Percentiles rank a stretch among this genome's conserved stretches.
phyloP scores from a whole-genome alignment of 495 filamentous ascomycete species.

The Neurospora sp. region DNA sequence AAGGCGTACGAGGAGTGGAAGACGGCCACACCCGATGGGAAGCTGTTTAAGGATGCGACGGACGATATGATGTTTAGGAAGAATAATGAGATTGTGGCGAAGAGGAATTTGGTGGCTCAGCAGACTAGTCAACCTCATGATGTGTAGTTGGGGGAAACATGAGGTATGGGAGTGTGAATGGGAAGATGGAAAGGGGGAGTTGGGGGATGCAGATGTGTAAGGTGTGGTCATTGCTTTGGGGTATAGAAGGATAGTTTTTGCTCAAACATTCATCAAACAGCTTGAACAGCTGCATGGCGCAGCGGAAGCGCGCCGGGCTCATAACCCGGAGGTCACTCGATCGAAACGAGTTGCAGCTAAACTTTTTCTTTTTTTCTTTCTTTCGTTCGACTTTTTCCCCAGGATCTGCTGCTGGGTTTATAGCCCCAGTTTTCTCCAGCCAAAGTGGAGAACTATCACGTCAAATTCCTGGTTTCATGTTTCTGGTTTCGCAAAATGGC shows the following conservation, averaged over 20 bases:
- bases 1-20: conserved; percentile 19
- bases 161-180: neutral
- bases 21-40: conserved; percentile 14
- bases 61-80: conserved; percentile 18
- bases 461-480: neutral
- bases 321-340: conserved; percentile 9
- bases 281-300: conserved; percentile 2
- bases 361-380: neutral
- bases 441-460: neutral
- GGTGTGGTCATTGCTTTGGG: neutral
- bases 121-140: neutral
- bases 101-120: neutral
- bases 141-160: neutral
- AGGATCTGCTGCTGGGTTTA: neutral
- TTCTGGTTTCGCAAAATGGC: neutral
- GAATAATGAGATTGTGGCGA: conserved; percentile 4
- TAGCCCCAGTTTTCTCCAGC: neutral
- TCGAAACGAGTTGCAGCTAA: conserved; percentile 7
- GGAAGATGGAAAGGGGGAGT: neutral
- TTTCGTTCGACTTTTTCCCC: neutral
- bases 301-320: conserved; percentile 8
- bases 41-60: conserved; percentile 14
- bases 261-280: neutral
- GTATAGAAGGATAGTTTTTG: neutral
- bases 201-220: neutral